Percentiles rank a stretch among this genome's conserved stretches.
phyloP scores from a whole-genome alignment of 73 alveolate genomes.

The Paramecium caudatum region DNA sequence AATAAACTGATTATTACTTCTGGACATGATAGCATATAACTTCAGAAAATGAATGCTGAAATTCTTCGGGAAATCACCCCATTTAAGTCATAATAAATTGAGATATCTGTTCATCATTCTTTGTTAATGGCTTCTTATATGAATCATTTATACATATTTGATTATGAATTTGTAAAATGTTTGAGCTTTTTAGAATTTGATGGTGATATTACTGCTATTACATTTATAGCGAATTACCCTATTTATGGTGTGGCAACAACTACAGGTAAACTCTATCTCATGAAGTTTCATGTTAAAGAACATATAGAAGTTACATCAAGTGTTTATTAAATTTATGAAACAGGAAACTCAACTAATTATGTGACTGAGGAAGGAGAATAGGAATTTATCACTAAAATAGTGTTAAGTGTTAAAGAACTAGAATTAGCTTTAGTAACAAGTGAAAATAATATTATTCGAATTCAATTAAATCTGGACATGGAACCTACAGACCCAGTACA shows the following conservation, averaged over 20 bases:
- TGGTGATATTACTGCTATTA: conserved; percentile 23
- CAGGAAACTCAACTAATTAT: background rate
- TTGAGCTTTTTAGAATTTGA: conserved; percentile 65
- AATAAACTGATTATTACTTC: conserved; percentile 63
- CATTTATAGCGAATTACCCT: conserved; percentile 58
- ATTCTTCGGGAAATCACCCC: conserved; percentile 61
- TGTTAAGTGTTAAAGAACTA: conserved; percentile 56
- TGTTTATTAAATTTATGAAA: conserved; percentile 10
- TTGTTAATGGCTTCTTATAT: conserved; percentile 55
- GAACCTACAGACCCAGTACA: conserved; percentile 60
- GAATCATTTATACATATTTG: conserved; percentile 64
- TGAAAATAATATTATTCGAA: conserved; percentile 40
- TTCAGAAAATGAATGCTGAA: conserved; percentile 55
- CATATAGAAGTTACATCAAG: background rate
- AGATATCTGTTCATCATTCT: conserved; percentile 74
- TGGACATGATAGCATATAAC: conserved; percentile 60
- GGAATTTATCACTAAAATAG: conserved; percentile 22
- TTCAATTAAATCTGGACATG: background rate
- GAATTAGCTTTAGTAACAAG: conserved; percentile 50
- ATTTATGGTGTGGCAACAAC: conserved; percentile 4
- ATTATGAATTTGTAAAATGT: conserved; percentile 70
- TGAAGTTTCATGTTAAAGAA: conserved; percentile 46
- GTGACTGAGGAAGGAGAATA: conserved; percentile 64
- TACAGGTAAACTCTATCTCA: conserved; percentile 9
- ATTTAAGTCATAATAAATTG: conserved; percentile 59